Base-by-base conservation (phyloP, 225 moss, liverwort and hornwort genomes). In the Pleurozium schreberi region DNA sequence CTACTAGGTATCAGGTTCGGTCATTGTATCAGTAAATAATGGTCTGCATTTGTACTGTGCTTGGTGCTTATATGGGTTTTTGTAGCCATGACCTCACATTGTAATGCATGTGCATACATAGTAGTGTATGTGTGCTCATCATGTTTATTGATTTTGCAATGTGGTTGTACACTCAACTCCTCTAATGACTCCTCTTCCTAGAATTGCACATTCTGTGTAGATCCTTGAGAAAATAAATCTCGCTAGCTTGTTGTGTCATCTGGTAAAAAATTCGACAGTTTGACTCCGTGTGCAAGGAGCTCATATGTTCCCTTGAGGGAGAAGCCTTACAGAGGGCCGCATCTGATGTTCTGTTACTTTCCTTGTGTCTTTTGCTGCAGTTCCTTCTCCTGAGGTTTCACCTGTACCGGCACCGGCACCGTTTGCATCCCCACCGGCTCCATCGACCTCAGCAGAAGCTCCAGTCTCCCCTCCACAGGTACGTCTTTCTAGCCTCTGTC, bases 321-420 rank as follows among this genome's bases (percentile, higher is more conserved):
- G 59, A 27, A n/a, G 7, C 34, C 9, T 17, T 1, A 10, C 27
- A 18, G 3, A 27, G 18, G 58, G 18, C 28, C 63, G 27, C 30
- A 70, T 47, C 49, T 73, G 22, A 87, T 59, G 67, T 9, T 45
- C 25, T 6, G 28, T 21, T 7, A 3, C 18, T 20, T 67, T 17
- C 5, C 34, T 31, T 36, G n/a, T n/a, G n/a, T 45, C 7, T 8
- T 14, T 31, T 10, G 52, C 53, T 66, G 5, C 87, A 93, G 92
- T 60, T 36, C 89, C 88, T 8, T 78, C 91, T 82, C 89, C 93
- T 19, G 92, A 76, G 9, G 55, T 85, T n/a, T 14, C 58, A 21
- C 87, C 89, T 67, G 57, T 70, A 65, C 89, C 92, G 15, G 43
- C 64, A 42, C 81, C 89, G 16, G 92, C 73, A 49, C 89, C 92